Conservation (phyloP, 2,329 filamentous ascomycete species). For the Ophiostoma pallidulum region DNA sequence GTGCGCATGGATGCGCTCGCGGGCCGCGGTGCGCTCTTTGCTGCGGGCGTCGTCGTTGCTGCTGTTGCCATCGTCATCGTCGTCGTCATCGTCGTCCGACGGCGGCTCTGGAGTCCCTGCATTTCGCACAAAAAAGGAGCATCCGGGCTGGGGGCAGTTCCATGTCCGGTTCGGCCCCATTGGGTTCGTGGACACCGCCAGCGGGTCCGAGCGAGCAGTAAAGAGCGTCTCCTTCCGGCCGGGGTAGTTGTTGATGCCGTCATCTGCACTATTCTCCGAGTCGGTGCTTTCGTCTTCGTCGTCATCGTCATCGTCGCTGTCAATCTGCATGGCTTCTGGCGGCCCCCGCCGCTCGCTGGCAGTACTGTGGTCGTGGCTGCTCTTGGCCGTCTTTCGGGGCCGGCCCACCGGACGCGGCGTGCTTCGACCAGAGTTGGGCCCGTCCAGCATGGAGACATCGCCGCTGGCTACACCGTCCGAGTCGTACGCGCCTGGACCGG, state of each 20-base stretch:
- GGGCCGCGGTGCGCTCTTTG: constrained; percentile 35
- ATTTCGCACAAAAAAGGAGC: constrained; percentile 50
- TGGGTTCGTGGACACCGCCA: constrained; percentile 37
- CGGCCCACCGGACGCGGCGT: neutral
- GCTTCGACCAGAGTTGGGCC: neutral
- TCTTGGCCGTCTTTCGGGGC: constrained; percentile 2
- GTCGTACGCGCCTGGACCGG: neutral
- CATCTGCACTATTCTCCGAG: neutral
- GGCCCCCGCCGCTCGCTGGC: neutral
- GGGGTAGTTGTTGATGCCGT: constrained; percentile 4
- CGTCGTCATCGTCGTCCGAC: neutral
- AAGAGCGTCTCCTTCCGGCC: constrained; percentile 21
- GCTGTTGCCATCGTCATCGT: constrained; percentile 1
- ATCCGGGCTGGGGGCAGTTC: constrained; percentile 56
- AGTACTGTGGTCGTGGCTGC: neutral
- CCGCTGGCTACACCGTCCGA: neutral
- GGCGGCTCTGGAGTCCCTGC: neutral
- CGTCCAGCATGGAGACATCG: neutral
- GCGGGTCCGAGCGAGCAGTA: constrained; percentile 38
- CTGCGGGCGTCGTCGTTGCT: too few species aligned
- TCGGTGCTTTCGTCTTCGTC: too few species aligned
- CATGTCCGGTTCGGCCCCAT: constrained; percentile 54
- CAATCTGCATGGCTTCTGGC: neutral
- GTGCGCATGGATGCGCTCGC: constrained; percentile 50
- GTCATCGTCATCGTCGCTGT: neutral